A percentile compares a stretch with the other conserved stretches of the same genome.
Evolutionary conservation across 192 early-diverging fungal genomes (phyloP).

Genomic region (Mortierella antarctica): DNA sequence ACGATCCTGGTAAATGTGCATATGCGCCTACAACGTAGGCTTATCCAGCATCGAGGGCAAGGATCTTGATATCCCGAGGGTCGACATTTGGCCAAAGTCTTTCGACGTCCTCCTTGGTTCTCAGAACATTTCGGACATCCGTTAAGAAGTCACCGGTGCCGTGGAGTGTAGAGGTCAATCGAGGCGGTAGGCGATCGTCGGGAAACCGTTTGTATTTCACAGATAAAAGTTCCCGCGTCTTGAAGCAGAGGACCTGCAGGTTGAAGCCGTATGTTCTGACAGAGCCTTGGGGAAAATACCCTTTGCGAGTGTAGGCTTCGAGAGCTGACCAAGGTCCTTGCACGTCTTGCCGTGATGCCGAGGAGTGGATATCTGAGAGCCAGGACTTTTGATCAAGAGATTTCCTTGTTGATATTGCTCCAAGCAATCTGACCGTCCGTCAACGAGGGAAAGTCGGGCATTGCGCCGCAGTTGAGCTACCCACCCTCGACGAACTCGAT

Average conservation of each 20-base stretch:
- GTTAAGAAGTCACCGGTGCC: constrained; percentile 7
- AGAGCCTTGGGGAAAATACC: too few relatives aligned
- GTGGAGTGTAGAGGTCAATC: constrained; percentile 5
- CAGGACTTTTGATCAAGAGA: background rate
- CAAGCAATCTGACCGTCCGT: background rate
- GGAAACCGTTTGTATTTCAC: background rate
- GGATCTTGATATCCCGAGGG: constrained; percentile 11
- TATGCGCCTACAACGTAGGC: constrained; percentile 14
- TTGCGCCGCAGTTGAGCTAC: background rate
- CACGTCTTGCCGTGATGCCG: too few relatives aligned
- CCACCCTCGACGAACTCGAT: background rate
- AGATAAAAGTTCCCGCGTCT: too few relatives aligned
- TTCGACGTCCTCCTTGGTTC: constrained; percentile 7
- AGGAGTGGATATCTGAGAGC: background rate
- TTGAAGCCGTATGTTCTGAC: too few relatives aligned
- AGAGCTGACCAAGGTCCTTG: too few relatives aligned
- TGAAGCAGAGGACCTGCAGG: too few relatives aligned
- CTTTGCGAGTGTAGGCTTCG: too few relatives aligned
- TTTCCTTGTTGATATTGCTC: background rate
- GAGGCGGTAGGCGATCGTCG: background rate
- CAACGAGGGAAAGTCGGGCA: background rate
- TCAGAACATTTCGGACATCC: constrained; percentile 6
- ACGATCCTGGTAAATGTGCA: constrained; percentile 8
- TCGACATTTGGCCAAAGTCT: background rate
- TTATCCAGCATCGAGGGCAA: constrained; percentile 16